Evolutionary conservation across 108 stramenopile species (phyloP), one percentile per base, ranked within the genome.

Genomic region (Skeletonema potamos): DNA sequence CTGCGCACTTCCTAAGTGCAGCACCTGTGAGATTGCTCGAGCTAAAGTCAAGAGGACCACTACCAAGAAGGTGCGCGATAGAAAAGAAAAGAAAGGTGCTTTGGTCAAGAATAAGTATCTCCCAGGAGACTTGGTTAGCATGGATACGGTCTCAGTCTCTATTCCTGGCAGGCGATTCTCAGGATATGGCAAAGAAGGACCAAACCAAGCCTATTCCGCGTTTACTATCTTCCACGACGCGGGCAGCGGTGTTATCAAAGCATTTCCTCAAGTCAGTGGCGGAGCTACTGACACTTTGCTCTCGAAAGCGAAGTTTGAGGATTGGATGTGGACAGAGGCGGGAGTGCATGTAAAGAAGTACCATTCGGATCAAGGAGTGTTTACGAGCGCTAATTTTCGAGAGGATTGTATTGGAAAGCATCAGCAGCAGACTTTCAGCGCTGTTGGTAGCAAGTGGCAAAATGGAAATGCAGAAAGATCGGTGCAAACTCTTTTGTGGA

Each of bases 381-480:
- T 76, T 43, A 64, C 75, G 15, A 63, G 61, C 10, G 26, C 1
- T 6, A 57, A 41, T 6, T 79, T 37, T n/a, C 32, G 17, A 1
- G 29, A 46, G 34, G 24, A 28, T 36, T 62, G 29, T 11, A 9
- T 5, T 9, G 29, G 1, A 1, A 36, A 43, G 22, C 1, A 11
- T 5, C 67, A 58, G 13, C 1, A 2, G 1, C 20, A 59, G 8
- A n/a, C 15, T 6, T 58, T 58, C 56, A 18, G 15, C 1, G 56
- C 56, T 11, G 33, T 37, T 27, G 56, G 56, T 22, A 56, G 26
- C 7, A 32, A 66, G 18, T 39, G 3, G 1, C 74, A 79, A 56
- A 84, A 80, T 64, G 84, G 66, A 6, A 27, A 63, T 13, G 80
- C 84, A 15, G 84, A 85, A 39, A 37, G 84, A 0, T 13, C 66